Evolutionary conservation across 208 protist genomes (phyloP).

Genomic region (Leishmania tarentolae): DNA sequence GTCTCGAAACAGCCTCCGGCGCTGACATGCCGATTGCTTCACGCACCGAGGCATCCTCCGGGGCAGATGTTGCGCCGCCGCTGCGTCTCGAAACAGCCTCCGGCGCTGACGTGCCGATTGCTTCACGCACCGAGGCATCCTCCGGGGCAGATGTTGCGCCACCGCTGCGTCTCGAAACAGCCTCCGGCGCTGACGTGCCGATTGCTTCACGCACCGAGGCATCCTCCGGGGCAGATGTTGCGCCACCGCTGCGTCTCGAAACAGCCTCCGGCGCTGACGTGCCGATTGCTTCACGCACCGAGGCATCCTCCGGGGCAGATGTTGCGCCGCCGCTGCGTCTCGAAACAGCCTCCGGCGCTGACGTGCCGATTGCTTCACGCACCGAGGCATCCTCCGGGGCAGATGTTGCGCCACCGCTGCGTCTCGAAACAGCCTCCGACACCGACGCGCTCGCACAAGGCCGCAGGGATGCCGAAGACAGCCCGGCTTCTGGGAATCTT

Average conservation of each 20-base stretch:
- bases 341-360: not conserved
- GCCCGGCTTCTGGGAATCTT: not conserved
- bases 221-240: no score
- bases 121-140: no score
- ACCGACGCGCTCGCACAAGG: not conserved
- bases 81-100: not conserved
- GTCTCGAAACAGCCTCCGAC: not conserved
- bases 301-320: not conserved
- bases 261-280: not conserved
- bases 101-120: not conserved
- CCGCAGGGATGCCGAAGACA: slow-evolving; percentile 5
- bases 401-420: no score
- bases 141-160: no score
- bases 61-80: not conserved
- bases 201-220: not conserved
- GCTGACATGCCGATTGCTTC: not conserved
- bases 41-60: not conserved
- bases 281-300: not conserved
- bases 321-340: no score
- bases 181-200: not conserved
- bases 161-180: not conserved
- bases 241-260: not conserved
- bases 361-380: not conserved
- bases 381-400: no score
- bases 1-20: not conserved